A percentile compares a stretch with the other conserved stretches of the same genome.
phyloP scores from a whole-genome alignment of 257 asterid genomes.

The Petunia axillaris region DNA sequence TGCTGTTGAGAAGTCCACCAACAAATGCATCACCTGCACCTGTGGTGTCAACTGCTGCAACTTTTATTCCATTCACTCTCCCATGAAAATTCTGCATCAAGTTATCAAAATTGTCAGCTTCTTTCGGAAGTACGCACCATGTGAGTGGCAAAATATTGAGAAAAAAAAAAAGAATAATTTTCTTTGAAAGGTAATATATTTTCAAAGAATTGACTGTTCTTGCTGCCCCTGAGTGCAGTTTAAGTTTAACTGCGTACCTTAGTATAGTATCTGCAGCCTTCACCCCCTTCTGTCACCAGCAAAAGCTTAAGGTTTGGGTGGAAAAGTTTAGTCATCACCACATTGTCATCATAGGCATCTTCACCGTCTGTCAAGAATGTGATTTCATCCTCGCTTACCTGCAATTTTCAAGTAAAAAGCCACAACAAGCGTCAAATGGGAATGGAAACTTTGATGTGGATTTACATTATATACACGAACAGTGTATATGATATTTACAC shows the following conservation, averaged over 20 bases:
- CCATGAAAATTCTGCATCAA: conserved; percentile 42
- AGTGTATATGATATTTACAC: too few relatives aligned
- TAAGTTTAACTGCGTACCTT: not conserved
- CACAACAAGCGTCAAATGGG: not conserved
- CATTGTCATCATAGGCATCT: conserved; percentile 42
- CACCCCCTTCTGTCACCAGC: conserved; percentile 40
- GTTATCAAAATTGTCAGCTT: not conserved
- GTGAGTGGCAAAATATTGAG: too few relatives aligned
- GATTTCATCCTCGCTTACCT: conserved; percentile 47
- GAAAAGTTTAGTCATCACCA: conserved; percentile 37
- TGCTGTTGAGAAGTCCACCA: conserved; percentile 68
- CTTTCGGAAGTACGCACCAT: not conserved
- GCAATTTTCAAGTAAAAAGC: not conserved
- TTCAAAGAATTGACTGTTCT: too few relatives aligned
- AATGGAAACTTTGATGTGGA: too few relatives aligned
- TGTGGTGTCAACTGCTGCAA: conserved; percentile 44
- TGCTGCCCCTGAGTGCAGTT: too few relatives aligned
- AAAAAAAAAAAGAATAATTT: too few relatives aligned
- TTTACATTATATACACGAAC: not conserved
- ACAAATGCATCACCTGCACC: conserved; percentile 92
- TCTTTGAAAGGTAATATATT: too few relatives aligned
- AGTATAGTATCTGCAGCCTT: conserved; percentile 47
- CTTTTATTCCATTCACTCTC: conserved; percentile 34
- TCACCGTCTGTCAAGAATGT: conserved; percentile 45
- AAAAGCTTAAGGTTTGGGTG: conserved; percentile 42